Base-by-base conservation (phyloP, 2,329 filamentous ascomycete species). In the Xylariaceae sp. region DNA sequence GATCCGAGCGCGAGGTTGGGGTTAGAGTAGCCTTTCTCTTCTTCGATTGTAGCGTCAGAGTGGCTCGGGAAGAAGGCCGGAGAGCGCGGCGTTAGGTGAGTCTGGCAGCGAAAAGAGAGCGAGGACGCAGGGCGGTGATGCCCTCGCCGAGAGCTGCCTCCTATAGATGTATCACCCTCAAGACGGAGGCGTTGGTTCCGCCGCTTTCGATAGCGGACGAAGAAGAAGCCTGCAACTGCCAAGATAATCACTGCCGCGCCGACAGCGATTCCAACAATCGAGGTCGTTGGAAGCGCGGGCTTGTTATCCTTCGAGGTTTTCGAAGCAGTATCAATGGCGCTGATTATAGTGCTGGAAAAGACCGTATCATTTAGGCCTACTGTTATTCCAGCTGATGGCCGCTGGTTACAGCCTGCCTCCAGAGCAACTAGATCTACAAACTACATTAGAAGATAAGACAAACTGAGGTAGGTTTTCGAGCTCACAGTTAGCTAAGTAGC, bases 51-150 rank as follows among this genome's bases (percentile, higher is more conserved):
- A 1, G 49, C 28, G 12, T 61, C 55, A 5, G 62, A 56, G 12
- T 58, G 37, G 37, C 59, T 63, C 4, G 63, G 66, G 64, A 74
- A 74, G 65, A 76, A 75, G 33, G 68, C 66, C 0, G 77, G 75
- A 1, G 75, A 76, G 14, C 73, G 67, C 1, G 75, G 75, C 7
- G 74, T 74, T 21, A 79, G 67, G 50, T 76, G 76, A 0, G 79
- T 76, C 55, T 81, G 78, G 70, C 82, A 83, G 28, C 76, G 76
- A 69, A 83, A 84, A 1, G 79, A 82, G 24, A 83, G 73, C 4
- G 78, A 76, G 0, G 81, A 82, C 12, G 68, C 67, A n/a, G 73
- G 74, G 12, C 73, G 74, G 58, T 73, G 69, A 14, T 64, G 60
- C n/a, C 63, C 54, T 60, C 34, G 60, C 62, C n/a, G 49, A 47